These are phyloP conservation scores for Gamarada debralockiae DNA, from an alignment of 495 filamentous ascomycete species.

Conservation along the genomic window DNA sequence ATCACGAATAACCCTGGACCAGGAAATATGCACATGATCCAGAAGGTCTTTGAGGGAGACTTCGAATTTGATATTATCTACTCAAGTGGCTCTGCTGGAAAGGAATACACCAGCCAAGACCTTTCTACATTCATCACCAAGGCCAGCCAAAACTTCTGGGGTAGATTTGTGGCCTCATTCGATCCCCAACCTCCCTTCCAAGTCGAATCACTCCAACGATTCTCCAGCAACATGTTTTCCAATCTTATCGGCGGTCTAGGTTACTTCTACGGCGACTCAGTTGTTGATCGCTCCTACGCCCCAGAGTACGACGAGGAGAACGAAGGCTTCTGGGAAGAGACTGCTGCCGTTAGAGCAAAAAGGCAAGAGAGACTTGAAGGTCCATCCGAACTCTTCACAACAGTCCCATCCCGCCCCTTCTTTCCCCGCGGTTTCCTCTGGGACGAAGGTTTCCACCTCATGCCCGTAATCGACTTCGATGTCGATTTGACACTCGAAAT, in stretches of 20 bases:
- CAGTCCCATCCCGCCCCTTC: slow-evolving; percentile 90
- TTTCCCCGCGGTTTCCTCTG: slow-evolving; percentile 95
- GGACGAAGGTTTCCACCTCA: slow-evolving; percentile 96
- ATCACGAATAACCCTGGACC: slow-evolving; percentile 60
- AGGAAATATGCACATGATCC: slow-evolving; percentile 85
- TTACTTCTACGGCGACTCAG: slow-evolving; percentile 82
- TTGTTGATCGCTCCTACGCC: slow-evolving; percentile 87
- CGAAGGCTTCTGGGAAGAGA: slow-evolving; percentile 96
- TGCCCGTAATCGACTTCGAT: slow-evolving; percentile 92
- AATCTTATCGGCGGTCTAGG: slow-evolving; percentile 94
- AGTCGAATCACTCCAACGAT: slow-evolving; percentile 65
- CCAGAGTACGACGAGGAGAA: slow-evolving; percentile 93
- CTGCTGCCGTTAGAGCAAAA: slow-evolving; percentile 62
- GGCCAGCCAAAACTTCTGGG: slow-evolving; percentile 61
- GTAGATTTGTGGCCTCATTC: slow-evolving; percentile 72
- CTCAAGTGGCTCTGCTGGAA: slow-evolving; percentile 70
- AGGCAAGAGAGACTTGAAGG: slow-evolving; percentile 68
- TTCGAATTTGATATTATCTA: slow-evolving; percentile 96
- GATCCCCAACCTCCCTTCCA: slow-evolving; percentile 73
- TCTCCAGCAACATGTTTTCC: slow-evolving; percentile 87
- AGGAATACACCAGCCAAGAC: slow-evolving; percentile 54
- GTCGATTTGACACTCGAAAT: slow-evolving; percentile 88
- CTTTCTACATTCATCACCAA: slow-evolving; percentile 66
- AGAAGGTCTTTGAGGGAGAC: slow-evolving; percentile 85
- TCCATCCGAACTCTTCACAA: slow-evolving; percentile 86